Evolutionary conservation across 768 basidiomycete species (phyloP).

Genomic region (Boletus bicolor): DNA sequence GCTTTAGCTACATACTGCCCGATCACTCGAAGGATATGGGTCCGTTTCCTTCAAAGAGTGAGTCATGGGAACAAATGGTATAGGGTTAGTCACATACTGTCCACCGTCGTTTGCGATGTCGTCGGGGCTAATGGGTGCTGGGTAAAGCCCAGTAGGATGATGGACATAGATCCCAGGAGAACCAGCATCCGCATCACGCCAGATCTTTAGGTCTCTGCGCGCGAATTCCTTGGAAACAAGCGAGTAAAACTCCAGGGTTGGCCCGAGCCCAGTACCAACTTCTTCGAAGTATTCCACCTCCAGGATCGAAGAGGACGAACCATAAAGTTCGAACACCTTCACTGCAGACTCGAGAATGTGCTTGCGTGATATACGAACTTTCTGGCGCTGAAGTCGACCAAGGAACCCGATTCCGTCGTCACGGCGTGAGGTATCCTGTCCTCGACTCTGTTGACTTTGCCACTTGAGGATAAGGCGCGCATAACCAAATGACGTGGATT

Average conservation of each 20-base stretch:
- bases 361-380: constrained; percentile 93
- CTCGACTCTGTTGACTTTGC: constrained; percentile 83
- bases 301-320: constrained; percentile 87
- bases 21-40: constrained; percentile 83
- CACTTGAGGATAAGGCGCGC: constrained; percentile 92
- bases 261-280: constrained; percentile 95
- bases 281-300: constrained; percentile 99
- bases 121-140: constrained; percentile 71
- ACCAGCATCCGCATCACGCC: constrained; percentile 79
- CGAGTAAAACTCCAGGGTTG: constrained; percentile 98
- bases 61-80: background rate
- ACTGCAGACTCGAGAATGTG: constrained; percentile 94
- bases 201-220: constrained; percentile 79
- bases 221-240: constrained; percentile 95
- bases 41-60: constrained; percentile 58
- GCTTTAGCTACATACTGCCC: constrained; percentile 98
- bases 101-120: constrained; percentile 71
- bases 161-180: constrained; percentile 69
- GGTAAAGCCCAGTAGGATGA: constrained; percentile 85
- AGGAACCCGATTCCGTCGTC: constrained; percentile 93
- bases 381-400: constrained; percentile 89
- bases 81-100: constrained; percentile 48
- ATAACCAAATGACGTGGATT: constrained; percentile 97
- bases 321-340: constrained; percentile 96
- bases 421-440: constrained; percentile 74